These are phyloP conservation scores for Rostrohypoxylon terebratum DNA, from an alignment of 495 filamentous ascomycete species.

Conservation along the genomic window DNA sequence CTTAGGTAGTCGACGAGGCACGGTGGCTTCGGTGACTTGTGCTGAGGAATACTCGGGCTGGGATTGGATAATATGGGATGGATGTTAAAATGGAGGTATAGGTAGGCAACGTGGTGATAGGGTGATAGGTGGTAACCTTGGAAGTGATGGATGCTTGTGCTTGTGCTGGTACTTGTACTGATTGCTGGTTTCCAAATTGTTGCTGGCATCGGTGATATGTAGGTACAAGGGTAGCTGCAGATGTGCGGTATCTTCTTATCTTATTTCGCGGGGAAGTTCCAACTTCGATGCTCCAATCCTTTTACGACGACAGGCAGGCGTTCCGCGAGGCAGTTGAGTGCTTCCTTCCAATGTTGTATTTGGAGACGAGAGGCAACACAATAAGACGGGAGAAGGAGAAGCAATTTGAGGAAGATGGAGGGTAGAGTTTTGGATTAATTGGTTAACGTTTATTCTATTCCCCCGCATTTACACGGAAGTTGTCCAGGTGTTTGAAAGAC, in stretches of 20 bases:
- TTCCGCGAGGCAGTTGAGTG: conserved; percentile 38
- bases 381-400: conserved; percentile 22
- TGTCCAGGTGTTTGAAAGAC: neutral
- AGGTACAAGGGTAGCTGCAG: conserved; percentile 25
- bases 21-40: conserved; percentile 29
- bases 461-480: conserved; percentile 36
- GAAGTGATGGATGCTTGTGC: neutral
- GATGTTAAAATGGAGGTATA: neutral
- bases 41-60: conserved; percentile 39
- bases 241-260: conserved; percentile 9
- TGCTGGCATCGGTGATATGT: conserved; percentile 16
- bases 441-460: conserved; percentile 34
- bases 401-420: conserved; percentile 37
- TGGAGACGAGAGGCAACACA: conserved; percentile 31
- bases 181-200: neutral
- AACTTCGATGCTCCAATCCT: conserved; percentile 19
- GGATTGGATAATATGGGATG: conserved; percentile 38
- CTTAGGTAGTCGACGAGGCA: conserved; percentile 33
- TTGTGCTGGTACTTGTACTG: neutral
- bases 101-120: neutral
- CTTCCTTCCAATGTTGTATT: too few species aligned
- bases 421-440: conserved; percentile 46
- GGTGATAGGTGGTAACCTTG: conserved; percentile 7
- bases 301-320: conserved; percentile 12
- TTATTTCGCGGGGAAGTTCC: conserved; percentile 41